Percentiles rank a stretch among this genome's conserved stretches.
These are phyloP conservation scores for Rhazya stricta DNA, from an alignment of 257 asterid genomes.

Conservation along the genomic window DNA sequence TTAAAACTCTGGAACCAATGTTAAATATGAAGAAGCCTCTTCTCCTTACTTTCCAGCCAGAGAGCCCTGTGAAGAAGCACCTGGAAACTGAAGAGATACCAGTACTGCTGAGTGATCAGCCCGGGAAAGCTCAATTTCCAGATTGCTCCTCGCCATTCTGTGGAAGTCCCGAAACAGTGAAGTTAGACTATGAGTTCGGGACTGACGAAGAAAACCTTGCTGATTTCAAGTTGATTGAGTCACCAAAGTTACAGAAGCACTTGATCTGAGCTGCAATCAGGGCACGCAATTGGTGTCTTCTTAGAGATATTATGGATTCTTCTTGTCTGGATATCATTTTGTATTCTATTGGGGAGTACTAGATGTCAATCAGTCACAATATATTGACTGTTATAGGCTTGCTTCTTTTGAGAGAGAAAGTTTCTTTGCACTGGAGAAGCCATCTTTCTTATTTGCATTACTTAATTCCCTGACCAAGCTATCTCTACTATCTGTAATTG, in stretches of 20 bases:
- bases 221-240: conserved; percentile 36
- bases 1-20: background rate
- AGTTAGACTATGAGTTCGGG: conserved; percentile 36
- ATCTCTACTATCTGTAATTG: background rate
- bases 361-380: conserved; percentile 5
- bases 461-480: too few species aligned
- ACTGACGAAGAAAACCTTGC: conserved; percentile 31
- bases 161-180: conserved; percentile 52
- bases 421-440: background rate
- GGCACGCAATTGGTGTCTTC: background rate
- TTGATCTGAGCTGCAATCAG: background rate
- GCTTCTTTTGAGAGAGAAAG: background rate
- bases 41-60: conserved; percentile 18
- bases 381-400: background rate
- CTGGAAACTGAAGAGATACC: conserved; percentile 50
- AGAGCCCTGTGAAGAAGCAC: conserved; percentile 33
- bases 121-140: conserved; percentile 15
- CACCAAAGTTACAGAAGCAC: conserved; percentile 31
- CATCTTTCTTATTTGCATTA: background rate
- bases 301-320: background rate
- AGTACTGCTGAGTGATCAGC: conserved; percentile 18
- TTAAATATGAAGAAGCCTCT: conserved; percentile 3
- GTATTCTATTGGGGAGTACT: background rate
- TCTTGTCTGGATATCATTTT: background rate
- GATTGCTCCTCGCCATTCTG: conserved; percentile 38